A percentile compares a stretch with the other conserved stretches of the same genome.
These are phyloP conservation scores for Phyllosticta paracitricarpa DNA, from an alignment of 2,329 filamentous ascomycete species.

Conservation along the genomic window DNA sequence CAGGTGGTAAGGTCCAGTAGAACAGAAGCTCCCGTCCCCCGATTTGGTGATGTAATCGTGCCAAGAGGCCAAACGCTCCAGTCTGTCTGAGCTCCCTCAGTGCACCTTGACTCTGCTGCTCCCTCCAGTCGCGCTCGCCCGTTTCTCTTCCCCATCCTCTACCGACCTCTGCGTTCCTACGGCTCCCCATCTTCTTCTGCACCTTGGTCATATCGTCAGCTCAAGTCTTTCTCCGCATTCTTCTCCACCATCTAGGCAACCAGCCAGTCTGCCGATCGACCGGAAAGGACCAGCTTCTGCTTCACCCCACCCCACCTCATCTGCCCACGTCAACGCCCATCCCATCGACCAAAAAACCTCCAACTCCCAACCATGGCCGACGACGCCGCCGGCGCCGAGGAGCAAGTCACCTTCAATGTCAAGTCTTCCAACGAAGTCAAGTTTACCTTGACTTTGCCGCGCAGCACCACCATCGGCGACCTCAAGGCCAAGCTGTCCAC, in stretches of 20 bases:
- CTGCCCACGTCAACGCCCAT: slow-evolving; percentile 6
- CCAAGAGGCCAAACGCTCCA: too few relatives aligned
- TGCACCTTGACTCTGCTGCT: too few relatives aligned
- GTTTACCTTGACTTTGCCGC: slow-evolving; percentile 70
- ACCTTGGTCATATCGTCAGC: not conserved
- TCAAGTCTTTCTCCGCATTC: not conserved
- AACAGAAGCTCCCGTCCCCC: too few relatives aligned
- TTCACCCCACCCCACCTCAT: not conserved
- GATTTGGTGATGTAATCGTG: too few relatives aligned
- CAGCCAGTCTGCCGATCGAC: not conserved
- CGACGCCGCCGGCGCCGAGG: slow-evolving; percentile 49
- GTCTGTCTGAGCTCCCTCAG: too few relatives aligned
- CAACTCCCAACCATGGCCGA: slow-evolving; percentile 49
- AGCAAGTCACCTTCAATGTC: slow-evolving; percentile 88
- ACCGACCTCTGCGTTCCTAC: not conserved
- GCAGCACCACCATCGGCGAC: slow-evolving; percentile 67
- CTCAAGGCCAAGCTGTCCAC: slow-evolving; percentile 82
- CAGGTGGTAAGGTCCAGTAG: too few relatives aligned
- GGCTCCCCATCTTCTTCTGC: not conserved
- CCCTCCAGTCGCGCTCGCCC: too few relatives aligned
- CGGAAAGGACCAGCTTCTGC: too few relatives aligned
- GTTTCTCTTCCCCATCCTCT: not conserved
- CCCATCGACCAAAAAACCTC: slow-evolving; percentile 1
- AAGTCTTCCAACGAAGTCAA: slow-evolving; percentile 91
- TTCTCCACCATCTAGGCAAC: not conserved